These are phyloP conservation scores for Geotrichum restrictum DNA, from an alignment of 1,139 yeast genomes.

Conservation along the genomic window DNA sequence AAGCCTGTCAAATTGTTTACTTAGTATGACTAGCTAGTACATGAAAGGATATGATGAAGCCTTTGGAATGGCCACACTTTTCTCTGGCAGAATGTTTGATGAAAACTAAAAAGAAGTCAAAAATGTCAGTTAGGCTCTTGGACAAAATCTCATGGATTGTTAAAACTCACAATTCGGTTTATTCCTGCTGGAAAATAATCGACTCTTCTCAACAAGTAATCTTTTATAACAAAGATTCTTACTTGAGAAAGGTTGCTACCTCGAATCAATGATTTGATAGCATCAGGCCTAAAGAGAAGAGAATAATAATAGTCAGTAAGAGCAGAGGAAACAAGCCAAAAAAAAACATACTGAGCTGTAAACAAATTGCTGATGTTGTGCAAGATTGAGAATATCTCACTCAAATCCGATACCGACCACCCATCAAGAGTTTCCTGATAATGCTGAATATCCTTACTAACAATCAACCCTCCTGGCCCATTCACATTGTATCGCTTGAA, in stretches of 20 bases:
- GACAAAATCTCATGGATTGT: not conserved
- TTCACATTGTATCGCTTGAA: conserved; percentile 72
- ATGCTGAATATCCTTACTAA: conserved; percentile 77
- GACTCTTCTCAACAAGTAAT: conserved; percentile 65
- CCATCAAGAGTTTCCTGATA: conserved; percentile 69
- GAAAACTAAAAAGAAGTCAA: not conserved
- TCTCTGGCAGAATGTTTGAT: conserved; percentile 1
- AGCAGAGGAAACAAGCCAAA: not conserved
- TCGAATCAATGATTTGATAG: conserved; percentile 71
- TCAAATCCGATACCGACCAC: conserved; percentile 62
- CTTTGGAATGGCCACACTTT: conserved; percentile 6
- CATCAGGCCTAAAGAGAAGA: conserved; percentile 43
- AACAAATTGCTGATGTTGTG: conserved; percentile 82
- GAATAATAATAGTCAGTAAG: not conserved
- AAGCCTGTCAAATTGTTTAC: too few relatives aligned
- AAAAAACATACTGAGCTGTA: conserved; percentile 48
- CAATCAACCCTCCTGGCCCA: conserved; percentile 75
- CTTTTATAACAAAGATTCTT: conserved; percentile 62
- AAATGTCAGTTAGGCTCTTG: not conserved
- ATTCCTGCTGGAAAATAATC: conserved; percentile 43
- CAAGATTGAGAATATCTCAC: conserved; percentile 66
- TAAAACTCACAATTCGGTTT: conserved; percentile 14
- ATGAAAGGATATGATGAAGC: conserved; percentile 14
- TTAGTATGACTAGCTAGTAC: not conserved
- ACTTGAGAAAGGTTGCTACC: conserved; percentile 76